Evolutionary conservation across 2,329 filamentous ascomycete genomes (phyloP).

Genomic region (Epichloe festucae): DNA sequence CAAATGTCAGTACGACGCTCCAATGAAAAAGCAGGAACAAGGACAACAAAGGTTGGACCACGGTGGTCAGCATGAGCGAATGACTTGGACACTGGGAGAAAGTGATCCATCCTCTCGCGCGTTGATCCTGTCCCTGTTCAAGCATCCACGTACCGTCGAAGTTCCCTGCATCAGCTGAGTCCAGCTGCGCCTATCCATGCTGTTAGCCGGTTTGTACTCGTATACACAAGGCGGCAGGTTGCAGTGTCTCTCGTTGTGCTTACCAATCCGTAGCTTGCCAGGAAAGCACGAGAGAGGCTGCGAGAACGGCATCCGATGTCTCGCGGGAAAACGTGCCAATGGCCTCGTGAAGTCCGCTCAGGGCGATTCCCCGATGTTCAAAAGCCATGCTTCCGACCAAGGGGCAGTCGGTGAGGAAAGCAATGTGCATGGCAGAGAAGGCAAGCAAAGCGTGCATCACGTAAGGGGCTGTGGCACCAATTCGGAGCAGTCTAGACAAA

Average conservation of each 20-base stretch:
- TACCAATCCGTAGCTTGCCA: constrained; percentile 97
- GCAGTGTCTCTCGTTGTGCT: constrained; percentile 18
- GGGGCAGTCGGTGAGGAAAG: constrained; percentile 74
- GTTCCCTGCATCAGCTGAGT: constrained; percentile 85
- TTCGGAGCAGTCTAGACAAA: constrained; percentile 42
- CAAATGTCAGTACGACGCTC: constrained; percentile 1
- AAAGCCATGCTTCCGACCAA: constrained; percentile 81
- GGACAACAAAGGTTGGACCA: background rate
- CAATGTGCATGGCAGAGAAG: constrained; percentile 88
- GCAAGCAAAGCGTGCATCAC: constrained; percentile 90
- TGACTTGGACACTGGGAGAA: no score
- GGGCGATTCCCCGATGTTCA: constrained; percentile 72
- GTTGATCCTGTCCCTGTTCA: background rate
- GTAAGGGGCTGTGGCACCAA: constrained; percentile 70
- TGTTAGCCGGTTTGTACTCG: constrained; percentile 10
- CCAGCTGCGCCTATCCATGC: constrained; percentile 66
- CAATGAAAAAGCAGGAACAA: background rate
- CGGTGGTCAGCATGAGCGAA: background rate
- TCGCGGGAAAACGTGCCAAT: constrained; percentile 73
- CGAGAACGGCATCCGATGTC: constrained; percentile 83
- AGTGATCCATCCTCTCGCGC: no score
- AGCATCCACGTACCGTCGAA: constrained; percentile 53
- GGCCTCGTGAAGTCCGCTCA: constrained; percentile 79
- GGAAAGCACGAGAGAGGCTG: constrained; percentile 79
- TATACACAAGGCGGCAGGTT: background rate